Base-by-base conservation (phyloP, 139 green algal species). In the Tetradesmus lagerheimii region DNA sequence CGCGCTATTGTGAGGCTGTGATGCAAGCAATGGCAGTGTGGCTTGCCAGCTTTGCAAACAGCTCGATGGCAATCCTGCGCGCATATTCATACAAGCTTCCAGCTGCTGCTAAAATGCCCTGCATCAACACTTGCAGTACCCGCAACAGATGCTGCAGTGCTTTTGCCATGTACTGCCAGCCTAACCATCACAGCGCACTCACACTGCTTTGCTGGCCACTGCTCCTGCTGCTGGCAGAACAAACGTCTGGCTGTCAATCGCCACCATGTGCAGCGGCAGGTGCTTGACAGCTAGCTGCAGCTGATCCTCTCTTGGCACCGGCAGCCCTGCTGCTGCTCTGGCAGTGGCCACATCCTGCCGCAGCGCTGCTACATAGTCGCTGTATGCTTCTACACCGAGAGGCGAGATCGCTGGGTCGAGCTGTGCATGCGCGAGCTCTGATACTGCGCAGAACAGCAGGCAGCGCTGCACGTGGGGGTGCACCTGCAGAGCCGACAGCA, bases 141-240 rank as follows among this genome's bases (percentile, higher is more conserved):
- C n/a, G n/a, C n/a, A n/a, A n/a, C n/a, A n/a, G n/a, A n/a, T n/a
- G n/a, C n/a, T n/a, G n/a, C n/a, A n/a, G n/a, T n/a, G n/a, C n/a
- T n/a, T n/a, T 23, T 62, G 47, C n/a, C 47, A 62, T 62, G 47
- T 62, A 62, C 47, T 23, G 8, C 47, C 47, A 62, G 47, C 43
- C 12, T 18, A 2, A 1, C 47, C 6, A 62, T 2, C 8, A 62
- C 57, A 9, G 57, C n/a, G n/a, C 31, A 84, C 93, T 92, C 57
- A 92, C 93, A 85, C 62, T 29, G 89, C 89, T 43, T 62, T 82
- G 37, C 57, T 84, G 16, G 90, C 91, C 15, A 86, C 83, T n/a
- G 88, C 90, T 35, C 91, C 67, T 23, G 47, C 64, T 8, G 94
- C 92, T 2, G 95, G 94, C 62, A 97, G 90, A n/a, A 97, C 95